Evolutionary conservation across 108 stramenopile species (phyloP).

Genomic region (Pseudonitzschia multiseries): DNA sequence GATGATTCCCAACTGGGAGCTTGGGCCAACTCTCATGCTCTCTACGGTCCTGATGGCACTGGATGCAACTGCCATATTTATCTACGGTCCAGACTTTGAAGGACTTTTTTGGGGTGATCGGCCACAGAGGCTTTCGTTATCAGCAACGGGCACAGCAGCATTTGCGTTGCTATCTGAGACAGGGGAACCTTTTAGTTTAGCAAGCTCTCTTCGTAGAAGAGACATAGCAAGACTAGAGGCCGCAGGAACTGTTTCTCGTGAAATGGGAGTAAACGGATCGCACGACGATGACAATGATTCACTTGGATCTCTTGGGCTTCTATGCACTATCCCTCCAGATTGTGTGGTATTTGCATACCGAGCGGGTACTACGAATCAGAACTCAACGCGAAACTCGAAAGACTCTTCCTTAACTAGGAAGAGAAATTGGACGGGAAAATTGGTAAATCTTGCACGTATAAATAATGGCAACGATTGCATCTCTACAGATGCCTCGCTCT

Average conservation of each 20-base stretch:
- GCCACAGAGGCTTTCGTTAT: conserved; percentile 81
- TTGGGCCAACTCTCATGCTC: conserved; percentile 70
- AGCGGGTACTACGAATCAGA: conserved; percentile 48
- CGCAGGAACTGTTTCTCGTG: conserved; percentile 71
- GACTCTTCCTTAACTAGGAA: conserved; percentile 37
- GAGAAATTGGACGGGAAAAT: conserved; percentile 47
- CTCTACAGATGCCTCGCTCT: conserved; percentile 75
- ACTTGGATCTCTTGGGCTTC: conserved; percentile 70
- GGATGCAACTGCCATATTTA: conserved; percentile 82
- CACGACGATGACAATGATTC: conserved; percentile 67
- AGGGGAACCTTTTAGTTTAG: conserved; percentile 83
- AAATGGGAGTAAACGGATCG: conserved; percentile 40
- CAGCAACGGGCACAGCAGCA: conserved; percentile 74
- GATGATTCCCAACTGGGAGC: conserved; percentile 73
- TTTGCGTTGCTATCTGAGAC: conserved; percentile 80
- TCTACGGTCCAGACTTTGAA: conserved; percentile 79
- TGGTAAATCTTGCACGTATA: conserved; percentile 75
- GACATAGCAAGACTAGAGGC: conserved; percentile 78
- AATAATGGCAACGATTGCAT: conserved; percentile 51
- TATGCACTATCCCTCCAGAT: conserved; percentile 71
- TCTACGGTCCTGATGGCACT: conserved; percentile 65
- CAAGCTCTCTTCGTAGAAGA: conserved; percentile 72
- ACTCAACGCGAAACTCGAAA: neutral
- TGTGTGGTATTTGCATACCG: conserved; percentile 74
- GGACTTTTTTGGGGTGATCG: conserved; percentile 88